Evolutionary conservation across 2,329 filamentous ascomycete genomes (phyloP), one percentile per base, ranked within the genome.

Genomic region (Aulographum hederae): DNA sequence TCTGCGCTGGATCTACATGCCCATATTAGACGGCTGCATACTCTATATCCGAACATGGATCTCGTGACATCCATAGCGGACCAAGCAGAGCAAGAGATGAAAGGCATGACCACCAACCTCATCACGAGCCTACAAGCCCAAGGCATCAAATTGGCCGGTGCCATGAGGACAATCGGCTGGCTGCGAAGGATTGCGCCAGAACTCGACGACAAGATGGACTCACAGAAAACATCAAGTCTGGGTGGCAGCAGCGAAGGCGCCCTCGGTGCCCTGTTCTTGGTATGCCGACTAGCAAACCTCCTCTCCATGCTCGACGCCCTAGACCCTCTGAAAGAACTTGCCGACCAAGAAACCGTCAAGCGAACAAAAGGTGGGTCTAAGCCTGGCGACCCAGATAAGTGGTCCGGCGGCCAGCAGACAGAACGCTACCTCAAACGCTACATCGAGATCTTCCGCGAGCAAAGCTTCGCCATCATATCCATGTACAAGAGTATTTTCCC

Each of bases 361-460:
- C 54, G 69, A 28, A 30, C 38, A 31, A 19, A 45, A 43, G 10
- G 46, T 16, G 8, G 39, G 39, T 43, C 32, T 34, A 48, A 35
- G 38, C 40, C 39, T 53, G 31, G 47, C 52, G 28, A 65, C 33
- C 8, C 26, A 31, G 36, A 14, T 41, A 45, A 53, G 21, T 78
- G 67, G 68, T 70, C 67, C 2, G 71, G 71, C 1, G 86, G 86
- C 0, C 84, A 92, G 46, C 89, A 95, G 51, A 94, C 85, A 1
- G 89, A 95, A 52, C 69, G 84, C 32, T 98, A 84, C 45, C 59
- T 98, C 27, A 98, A 95, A 53, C 70, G 85, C 30, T 98, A 92
- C 53, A 80, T 98, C 44, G 89, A 98, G 50, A 84, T 98, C 18
- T 95, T 95, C 51, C 78, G 89, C 32, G 89, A 98, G 54, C 89